Evolutionary conservation across 2,329 filamentous ascomycete species (phyloP).

Genomic region (Raffaelea ambrosiae): DNA sequence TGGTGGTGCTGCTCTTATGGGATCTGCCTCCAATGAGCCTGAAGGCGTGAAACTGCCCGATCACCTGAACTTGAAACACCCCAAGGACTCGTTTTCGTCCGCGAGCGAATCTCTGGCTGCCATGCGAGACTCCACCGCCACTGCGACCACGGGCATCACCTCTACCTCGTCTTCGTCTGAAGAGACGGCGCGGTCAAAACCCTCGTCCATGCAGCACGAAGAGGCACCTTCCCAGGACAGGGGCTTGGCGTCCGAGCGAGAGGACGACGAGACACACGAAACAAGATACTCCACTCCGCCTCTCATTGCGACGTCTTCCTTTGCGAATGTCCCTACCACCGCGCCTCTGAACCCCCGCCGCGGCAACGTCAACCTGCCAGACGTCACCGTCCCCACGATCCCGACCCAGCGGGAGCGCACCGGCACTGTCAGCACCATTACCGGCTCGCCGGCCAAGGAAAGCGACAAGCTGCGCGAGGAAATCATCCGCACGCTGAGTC

Average conservation of each 20-base stretch:
- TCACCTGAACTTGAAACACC: not conserved
- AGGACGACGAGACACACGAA: too few relatives aligned
- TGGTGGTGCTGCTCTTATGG: not conserved
- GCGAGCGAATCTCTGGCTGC: constrained; percentile 1
- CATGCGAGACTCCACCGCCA: constrained; percentile 6
- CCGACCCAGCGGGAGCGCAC: constrained; percentile 28
- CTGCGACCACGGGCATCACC: constrained; percentile 3
- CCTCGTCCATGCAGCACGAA: not conserved
- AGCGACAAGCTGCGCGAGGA: constrained; percentile 66
- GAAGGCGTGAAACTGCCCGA: not conserved
- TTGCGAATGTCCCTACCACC: constrained; percentile 24
- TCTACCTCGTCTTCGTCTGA: constrained; percentile 1
- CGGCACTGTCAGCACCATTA: constrained; percentile 36
- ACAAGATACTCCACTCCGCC: too few relatives aligned
- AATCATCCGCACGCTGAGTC: constrained; percentile 61
- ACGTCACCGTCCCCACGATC: constrained; percentile 9
- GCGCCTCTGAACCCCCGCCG: constrained; percentile 37
- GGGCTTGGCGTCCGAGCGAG: too few relatives aligned
- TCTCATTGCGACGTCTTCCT: not conserved
- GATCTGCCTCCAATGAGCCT: too few relatives aligned
- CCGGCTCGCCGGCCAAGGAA: constrained; percentile 52
- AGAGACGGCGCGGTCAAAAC: constrained; percentile 1
- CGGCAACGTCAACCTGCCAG: constrained; percentile 22
- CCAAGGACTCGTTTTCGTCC: constrained; percentile 1
- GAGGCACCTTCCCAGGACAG: too few relatives aligned